Evolutionary conservation across 2,329 filamentous ascomycete genomes (phyloP).

Genomic region (Botrytis paeoniae): DNA sequence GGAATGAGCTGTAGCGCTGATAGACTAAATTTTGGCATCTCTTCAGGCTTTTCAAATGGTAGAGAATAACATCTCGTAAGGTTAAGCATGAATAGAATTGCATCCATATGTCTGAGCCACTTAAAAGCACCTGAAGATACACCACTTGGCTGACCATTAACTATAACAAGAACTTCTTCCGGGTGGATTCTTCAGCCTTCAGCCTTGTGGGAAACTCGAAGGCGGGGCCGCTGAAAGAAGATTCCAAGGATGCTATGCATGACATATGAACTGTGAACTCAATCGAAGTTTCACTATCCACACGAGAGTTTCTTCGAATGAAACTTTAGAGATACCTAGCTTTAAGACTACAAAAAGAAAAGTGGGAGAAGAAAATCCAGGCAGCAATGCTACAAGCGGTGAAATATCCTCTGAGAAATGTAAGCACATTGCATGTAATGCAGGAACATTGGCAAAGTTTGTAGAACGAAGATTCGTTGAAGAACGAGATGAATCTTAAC

Average conservation of each 20-base stretch:
- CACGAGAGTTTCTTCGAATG: neutral
- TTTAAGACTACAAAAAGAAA: neutral
- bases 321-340: neutral
- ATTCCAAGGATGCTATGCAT: neutral
- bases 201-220: neutral
- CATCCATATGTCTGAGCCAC: neutral
- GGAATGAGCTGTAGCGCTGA: neutral
- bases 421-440: constrained; percentile 16
- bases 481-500: neutral
- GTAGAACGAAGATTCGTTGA: neutral
- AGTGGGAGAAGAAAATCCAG: neutral
- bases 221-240: neutral
- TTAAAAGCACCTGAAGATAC: neutral
- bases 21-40: neutral
- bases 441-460: neutral
- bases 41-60: neutral
- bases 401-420: neutral
- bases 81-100: neutral
- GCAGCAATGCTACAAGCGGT: neutral
- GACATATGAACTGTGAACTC: neutral
- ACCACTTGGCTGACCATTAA: neutral
- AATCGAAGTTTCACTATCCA: neutral
- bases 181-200: neutral
- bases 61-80: neutral
- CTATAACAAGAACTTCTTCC: neutral